These are phyloP conservation scores for Helotiales sp. DNA, from an alignment of 2,329 filamentous ascomycete species.

Conservation along the genomic window DNA sequence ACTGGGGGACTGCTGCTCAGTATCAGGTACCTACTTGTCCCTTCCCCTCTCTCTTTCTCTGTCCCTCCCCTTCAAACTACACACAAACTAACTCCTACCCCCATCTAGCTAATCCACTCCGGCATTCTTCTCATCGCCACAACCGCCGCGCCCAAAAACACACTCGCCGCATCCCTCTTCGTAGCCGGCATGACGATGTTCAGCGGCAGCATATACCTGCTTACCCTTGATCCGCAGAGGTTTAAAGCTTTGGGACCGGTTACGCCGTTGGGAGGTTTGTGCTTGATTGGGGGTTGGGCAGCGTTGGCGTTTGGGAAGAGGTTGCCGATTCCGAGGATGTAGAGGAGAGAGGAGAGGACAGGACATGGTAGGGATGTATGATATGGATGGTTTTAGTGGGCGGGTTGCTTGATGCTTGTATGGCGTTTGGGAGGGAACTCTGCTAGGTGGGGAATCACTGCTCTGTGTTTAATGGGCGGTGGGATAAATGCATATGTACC, in stretches of 20 bases:
- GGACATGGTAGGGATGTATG: not conserved
- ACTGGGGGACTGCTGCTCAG: constrained; percentile 68
- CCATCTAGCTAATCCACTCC: constrained; percentile 63
- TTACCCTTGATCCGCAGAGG: constrained; percentile 64
- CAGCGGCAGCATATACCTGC: constrained; percentile 67
- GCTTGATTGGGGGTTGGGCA: constrained; percentile 64
- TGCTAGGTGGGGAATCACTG: not conserved
- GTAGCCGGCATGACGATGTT: constrained; percentile 71
- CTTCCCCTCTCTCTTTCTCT: not conserved
- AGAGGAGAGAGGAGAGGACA: constrained; percentile 5
- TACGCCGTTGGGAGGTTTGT: constrained; percentile 67
- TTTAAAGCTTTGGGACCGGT: constrained; percentile 67
- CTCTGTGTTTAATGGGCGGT: not conserved
- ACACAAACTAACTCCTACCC: not conserved
- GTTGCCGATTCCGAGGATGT: constrained; percentile 44
- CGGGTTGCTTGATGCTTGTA: not conserved
- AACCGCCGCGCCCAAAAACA: constrained; percentile 57
- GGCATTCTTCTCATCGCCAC: constrained; percentile 62
- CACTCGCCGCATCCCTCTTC: constrained; percentile 62
- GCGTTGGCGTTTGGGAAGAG: constrained; percentile 39
- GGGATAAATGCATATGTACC: not conserved
- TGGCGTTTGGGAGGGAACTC: not conserved
- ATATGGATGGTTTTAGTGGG: not conserved
- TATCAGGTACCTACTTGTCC: constrained; percentile 58
- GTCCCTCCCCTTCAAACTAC: too few relatives aligned